Evolutionary conservation across 306 rosid genomes (phyloP).

Genomic region (Carpinus fangiana): DNA sequence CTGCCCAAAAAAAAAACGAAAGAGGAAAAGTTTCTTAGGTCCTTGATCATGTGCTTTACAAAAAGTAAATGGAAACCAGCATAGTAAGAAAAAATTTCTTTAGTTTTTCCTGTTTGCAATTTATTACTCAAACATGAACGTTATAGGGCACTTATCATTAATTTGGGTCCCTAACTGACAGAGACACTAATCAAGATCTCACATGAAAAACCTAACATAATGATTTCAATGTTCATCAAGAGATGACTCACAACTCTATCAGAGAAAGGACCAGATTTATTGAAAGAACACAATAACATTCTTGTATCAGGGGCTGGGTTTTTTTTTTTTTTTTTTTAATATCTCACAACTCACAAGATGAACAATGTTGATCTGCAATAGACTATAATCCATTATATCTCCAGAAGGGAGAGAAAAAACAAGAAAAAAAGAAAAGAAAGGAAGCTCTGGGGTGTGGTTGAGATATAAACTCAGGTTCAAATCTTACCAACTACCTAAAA

Average conservation of each 20-base stretch:
- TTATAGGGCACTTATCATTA: background rate
- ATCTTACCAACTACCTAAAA: background rate
- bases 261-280: background rate
- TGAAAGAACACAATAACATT: background rate
- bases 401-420: background rate
- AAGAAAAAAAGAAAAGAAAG: no score
- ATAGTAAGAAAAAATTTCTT: slow-evolving; percentile 6
- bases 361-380: background rate
- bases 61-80: background rate
- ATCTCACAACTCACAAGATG: background rate
- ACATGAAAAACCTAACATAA: background rate
- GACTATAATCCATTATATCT: background rate
- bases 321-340: background rate
- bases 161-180: background rate
- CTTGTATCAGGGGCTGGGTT: background rate
- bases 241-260: background rate
- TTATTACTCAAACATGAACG: background rate
- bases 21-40: slow-evolving; percentile 4
- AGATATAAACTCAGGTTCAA: background rate
- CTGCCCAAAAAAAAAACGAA: background rate
- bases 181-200: slow-evolving; percentile 4
- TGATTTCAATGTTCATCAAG: background rate
- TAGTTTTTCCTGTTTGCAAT: background rate
- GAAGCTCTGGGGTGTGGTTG: background rate
- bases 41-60: slow-evolving; percentile 8